phyloP scores from a whole-genome alignment of 148 eudicot genomes.

The Camellia japonica region DNA sequence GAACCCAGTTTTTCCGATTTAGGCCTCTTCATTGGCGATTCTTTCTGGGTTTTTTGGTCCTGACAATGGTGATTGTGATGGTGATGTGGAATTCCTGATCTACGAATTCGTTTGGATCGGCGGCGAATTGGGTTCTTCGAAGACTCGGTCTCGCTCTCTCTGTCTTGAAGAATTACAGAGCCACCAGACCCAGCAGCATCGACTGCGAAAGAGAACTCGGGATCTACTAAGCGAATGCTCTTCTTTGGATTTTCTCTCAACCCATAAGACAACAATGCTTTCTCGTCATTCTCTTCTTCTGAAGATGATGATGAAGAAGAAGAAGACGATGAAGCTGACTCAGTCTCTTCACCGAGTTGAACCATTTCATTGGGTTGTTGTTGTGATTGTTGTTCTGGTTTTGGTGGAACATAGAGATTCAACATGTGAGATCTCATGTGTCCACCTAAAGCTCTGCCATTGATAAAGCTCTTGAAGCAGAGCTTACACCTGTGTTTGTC shows the following conservation, averaged over 20 bases:
- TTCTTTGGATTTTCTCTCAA: conserved; percentile 32
- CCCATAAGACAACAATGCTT: conserved; percentile 21
- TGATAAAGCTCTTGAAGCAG: conserved; percentile 48
- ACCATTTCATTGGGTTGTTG: background rate
- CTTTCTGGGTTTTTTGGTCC: background rate
- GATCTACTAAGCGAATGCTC: conserved; percentile 38
- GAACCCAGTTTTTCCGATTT: background rate
- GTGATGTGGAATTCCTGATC: conserved; percentile 17
- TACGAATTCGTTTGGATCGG: conserved; percentile 46
- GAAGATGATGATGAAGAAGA: conserved; percentile 12
- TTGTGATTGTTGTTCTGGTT: background rate
- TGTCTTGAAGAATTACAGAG: conserved; percentile 30
- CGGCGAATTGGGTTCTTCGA: conserved; percentile 38
- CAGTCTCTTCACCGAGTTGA: conserved; percentile 14
- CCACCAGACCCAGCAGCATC: background rate
- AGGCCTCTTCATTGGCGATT: conserved; percentile 1
- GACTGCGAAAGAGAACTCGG: conserved; percentile 18
- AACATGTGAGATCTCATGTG: conserved; percentile 90
- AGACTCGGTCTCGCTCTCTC: conserved; percentile 67
- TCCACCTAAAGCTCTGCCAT: conserved; percentile 82
- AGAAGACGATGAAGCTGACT: conserved; percentile 11
- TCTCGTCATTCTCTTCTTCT: conserved; percentile 24
- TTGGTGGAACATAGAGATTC: conserved; percentile 31
- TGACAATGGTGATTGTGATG: background rate
- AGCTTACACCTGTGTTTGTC: conserved; percentile 65